phyloP scores from a whole-genome alignment of 2,329 filamentous ascomycete genomes.

The Metarhizium robertsii region DNA sequence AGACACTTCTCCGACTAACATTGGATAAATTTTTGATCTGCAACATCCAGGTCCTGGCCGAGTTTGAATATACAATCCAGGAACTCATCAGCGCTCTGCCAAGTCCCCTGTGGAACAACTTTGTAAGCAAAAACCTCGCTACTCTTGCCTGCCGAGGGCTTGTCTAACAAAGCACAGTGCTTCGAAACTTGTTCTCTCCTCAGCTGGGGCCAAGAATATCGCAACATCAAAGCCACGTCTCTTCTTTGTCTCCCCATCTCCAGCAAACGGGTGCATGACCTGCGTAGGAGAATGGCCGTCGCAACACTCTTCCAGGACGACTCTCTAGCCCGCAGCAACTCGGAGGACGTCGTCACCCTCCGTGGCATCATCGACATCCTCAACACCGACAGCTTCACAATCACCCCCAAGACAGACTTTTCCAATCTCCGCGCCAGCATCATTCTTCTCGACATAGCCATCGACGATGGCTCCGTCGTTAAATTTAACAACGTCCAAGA shows the following conservation, averaged over 20 bases:
- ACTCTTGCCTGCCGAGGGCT: neutral
- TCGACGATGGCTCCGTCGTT: slow-evolving; percentile 50
- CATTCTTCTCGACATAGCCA: slow-evolving; percentile 61
- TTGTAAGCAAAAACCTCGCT: slow-evolving; percentile 24
- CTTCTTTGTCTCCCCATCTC: slow-evolving; percentile 49
- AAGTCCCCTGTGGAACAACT: slow-evolving; percentile 25
- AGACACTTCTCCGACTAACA: slow-evolving; percentile 44
- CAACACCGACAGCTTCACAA: slow-evolving; percentile 36
- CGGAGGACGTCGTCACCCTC: slow-evolving; percentile 33
- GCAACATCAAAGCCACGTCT: slow-evolving; percentile 47
- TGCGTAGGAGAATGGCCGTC: slow-evolving; percentile 58
- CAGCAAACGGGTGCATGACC: slow-evolving; percentile 40
- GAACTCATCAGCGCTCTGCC: slow-evolving; percentile 34
- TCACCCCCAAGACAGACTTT: slow-evolving; percentile 55
- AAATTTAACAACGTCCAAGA: slow-evolving; percentile 18
- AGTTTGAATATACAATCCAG: slow-evolving; percentile 33
- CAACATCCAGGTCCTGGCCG: slow-evolving; percentile 29
- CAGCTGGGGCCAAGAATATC: slow-evolving; percentile 30
- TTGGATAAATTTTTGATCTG: slow-evolving; percentile 41
- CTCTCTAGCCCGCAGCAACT: slow-evolving; percentile 27
- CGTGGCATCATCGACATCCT: slow-evolving; percentile 37
- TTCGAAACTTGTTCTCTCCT: slow-evolving; percentile 37
- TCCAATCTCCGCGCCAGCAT: slow-evolving; percentile 55
- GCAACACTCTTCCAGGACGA: slow-evolving; percentile 50
- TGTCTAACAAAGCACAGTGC: slow-evolving; percentile 31